These are phyloP conservation scores for Aulographum hederae DNA, from an alignment of 2,329 filamentous ascomycete species.

Conservation along the genomic window DNA sequence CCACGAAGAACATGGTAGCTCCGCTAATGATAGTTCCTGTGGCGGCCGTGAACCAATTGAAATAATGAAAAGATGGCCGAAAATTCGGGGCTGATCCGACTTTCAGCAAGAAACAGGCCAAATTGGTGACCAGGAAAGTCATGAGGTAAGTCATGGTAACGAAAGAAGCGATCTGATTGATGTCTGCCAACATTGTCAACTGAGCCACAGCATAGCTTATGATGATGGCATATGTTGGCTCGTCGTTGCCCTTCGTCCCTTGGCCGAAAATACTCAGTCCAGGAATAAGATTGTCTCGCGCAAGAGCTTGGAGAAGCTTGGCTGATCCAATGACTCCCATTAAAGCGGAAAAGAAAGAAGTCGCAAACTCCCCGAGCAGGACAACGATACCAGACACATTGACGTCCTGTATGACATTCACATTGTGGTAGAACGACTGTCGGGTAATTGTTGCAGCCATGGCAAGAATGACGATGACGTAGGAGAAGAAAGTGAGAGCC, in stretches of 20 bases:
- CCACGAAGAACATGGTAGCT: conserved; percentile 77
- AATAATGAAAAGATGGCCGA: conserved; percentile 73
- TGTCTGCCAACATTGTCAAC: conserved; percentile 60
- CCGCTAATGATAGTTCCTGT: conserved; percentile 59
- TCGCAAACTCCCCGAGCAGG: conserved; percentile 65
- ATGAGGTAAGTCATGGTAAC: conserved; percentile 87
- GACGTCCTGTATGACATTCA: conserved; percentile 64
- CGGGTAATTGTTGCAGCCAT: conserved; percentile 63
- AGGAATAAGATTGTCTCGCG: conserved; percentile 60
- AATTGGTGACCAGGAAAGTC: conserved; percentile 78
- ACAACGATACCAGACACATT: conserved; percentile 59
- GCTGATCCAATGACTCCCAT: conserved; percentile 79
- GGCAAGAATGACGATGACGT: conserved; percentile 58
- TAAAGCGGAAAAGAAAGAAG: conserved; percentile 66
- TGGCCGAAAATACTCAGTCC: conserved; percentile 57
- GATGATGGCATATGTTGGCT: conserved; percentile 59
- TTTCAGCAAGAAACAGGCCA: conserved; percentile 74
- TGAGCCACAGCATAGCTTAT: conserved; percentile 62
- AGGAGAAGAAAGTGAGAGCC: conserved; percentile 55
- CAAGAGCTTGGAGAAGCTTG: conserved; percentile 69
- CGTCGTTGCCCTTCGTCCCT: conserved; percentile 53
- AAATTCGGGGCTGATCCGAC: conserved; percentile 82
- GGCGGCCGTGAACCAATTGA: conserved; percentile 69
- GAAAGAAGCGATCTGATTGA: conserved; percentile 77
- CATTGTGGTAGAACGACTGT: conserved; percentile 52